Percentiles rank a stretch among this genome's conserved stretches.
These are phyloP conservation scores for Schizophyllum amplum DNA, from an alignment of 1,284 basidiomycete genomes.

Conservation along the genomic window DNA sequence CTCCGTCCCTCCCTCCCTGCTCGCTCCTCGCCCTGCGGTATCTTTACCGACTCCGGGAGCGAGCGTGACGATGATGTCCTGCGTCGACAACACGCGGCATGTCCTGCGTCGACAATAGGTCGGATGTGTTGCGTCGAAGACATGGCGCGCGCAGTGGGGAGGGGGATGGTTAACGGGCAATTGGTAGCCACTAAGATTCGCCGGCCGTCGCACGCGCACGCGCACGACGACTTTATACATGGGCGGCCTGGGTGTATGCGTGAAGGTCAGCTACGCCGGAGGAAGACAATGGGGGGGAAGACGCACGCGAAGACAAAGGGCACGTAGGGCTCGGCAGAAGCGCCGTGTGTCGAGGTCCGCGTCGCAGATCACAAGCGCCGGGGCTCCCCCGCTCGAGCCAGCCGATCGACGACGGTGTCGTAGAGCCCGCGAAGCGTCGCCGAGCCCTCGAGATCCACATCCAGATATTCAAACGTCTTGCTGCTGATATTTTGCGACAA, in stretches of 20 bases:
- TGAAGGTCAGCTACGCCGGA: too few relatives aligned
- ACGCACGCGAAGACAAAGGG: constrained; percentile 44
- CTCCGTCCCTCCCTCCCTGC: too few relatives aligned
- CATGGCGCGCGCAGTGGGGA: too few relatives aligned
- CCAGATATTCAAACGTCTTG: not conserved
- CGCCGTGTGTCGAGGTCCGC: constrained; percentile 43
- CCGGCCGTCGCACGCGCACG: too few relatives aligned
- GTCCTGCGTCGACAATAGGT: too few relatives aligned
- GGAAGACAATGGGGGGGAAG: not conserved
- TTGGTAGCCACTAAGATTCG: too few relatives aligned
- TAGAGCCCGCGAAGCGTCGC: not conserved
- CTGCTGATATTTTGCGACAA: not conserved
- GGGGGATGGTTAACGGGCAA: too few relatives aligned
- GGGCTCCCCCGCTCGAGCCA: constrained; percentile 2
- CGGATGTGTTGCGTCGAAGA: too few relatives aligned
- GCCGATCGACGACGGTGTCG: not conserved
- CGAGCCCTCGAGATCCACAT: not conserved
- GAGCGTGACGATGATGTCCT: too few relatives aligned
- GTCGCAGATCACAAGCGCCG: constrained; percentile 51
- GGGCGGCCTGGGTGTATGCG: constrained; percentile 37
- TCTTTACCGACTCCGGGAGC: too few relatives aligned
- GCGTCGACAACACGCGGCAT: too few relatives aligned
- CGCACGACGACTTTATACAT: constrained; percentile 39
- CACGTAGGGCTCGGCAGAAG: constrained; percentile 50
- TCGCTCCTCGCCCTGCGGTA: too few relatives aligned